These are phyloP conservation scores for Hyphopichia homilentoma DNA, from an alignment of 805 yeast species.

Conservation along the genomic window DNA sequence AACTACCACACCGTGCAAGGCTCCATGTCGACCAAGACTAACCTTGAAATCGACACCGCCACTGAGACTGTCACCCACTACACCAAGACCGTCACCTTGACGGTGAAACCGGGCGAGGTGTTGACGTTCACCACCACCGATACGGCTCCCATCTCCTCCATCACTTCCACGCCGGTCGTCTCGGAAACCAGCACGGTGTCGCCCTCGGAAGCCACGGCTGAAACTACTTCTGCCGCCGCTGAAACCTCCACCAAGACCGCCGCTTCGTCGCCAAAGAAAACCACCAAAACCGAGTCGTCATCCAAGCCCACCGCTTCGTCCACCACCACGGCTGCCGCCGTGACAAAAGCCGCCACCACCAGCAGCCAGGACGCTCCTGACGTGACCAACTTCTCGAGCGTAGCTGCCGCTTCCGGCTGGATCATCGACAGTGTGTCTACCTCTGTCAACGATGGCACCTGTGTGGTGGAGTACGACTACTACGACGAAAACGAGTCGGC, in stretches of 20 bases:
- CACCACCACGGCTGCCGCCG: conserved; percentile 5
- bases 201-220: conserved; percentile 7
- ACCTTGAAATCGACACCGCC: conserved; percentile 24
- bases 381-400: conserved; percentile 22
- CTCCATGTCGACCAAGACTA: conserved; percentile 24
- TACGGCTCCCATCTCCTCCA: conserved; percentile 23
- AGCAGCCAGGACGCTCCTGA: conserved; percentile 19
- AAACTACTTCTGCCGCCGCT: conserved; percentile 7
- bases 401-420: conserved; percentile 27
- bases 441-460: conserved; percentile 24
- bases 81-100: conserved; percentile 42
- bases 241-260: conserved; percentile 7
- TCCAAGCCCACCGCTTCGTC: conserved; percentile 10
- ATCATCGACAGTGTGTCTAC: conserved; percentile 32
- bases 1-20: conserved; percentile 30
- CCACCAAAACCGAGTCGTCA: conserved; percentile 12
- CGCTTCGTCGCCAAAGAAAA: conserved; percentile 10
- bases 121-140: conserved; percentile 34
- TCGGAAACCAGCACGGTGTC: conserved; percentile 8
- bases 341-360: conserved; percentile 7
- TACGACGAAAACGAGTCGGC: conserved; percentile 26
- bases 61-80: conserved; percentile 37
- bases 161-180: conserved; percentile 5
- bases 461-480: conserved; percentile 36
- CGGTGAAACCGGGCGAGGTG: conserved; percentile 38